Conservation (phyloP, 1,284 basidiomycete genomes). For the Termitomyces sp. region DNA sequence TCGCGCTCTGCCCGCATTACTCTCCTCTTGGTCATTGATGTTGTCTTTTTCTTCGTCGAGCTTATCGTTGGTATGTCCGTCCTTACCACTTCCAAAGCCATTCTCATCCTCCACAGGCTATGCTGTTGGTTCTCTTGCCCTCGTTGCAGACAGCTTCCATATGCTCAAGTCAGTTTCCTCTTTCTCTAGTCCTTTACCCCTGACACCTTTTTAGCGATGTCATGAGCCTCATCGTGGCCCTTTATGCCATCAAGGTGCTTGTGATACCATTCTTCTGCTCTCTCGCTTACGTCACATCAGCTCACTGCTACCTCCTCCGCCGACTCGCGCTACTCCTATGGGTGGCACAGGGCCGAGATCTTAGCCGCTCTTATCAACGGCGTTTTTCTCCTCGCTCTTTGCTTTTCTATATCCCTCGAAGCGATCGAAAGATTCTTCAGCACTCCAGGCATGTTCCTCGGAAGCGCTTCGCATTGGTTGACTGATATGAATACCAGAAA, state of each 20-base stretch:
- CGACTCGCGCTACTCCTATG: constrained; percentile 79
- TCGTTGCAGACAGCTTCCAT: constrained; percentile 97
- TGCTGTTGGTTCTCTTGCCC: constrained; percentile 89
- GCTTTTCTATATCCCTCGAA: constrained; percentile 94
- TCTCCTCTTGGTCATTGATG: constrained; percentile 79
- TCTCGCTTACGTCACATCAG: constrained; percentile 27
- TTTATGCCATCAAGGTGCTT: constrained; percentile 90
- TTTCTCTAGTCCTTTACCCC: constrained; percentile 9
- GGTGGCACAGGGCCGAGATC: constrained; percentile 99
- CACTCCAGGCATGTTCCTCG: constrained; percentile 57
- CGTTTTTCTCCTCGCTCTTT: constrained; percentile 90
- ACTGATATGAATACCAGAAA: constrained; percentile 52
- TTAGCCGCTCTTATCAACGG: constrained; percentile 94
- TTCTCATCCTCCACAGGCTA: constrained; percentile 54
- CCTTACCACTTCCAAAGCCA: constrained; percentile 1
- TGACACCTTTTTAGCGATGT: constrained; percentile 64
- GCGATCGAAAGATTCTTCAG: constrained; percentile 89
- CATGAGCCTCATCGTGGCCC: constrained; percentile 89
- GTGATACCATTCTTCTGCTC: constrained; percentile 3
- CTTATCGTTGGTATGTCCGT: constrained; percentile 64
- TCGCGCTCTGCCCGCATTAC: constrained; percentile 78
- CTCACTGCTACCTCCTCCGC: constrained; percentile 46
- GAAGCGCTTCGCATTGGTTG: constrained; percentile 5
- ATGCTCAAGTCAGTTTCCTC: constrained; percentile 80
- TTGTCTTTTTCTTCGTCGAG: constrained; percentile 91